Evolutionary conservation across 768 basidiomycete genomes (phyloP), one percentile per base, ranked within the genome.

Genomic region (Pleurotus tuber-regium): DNA sequence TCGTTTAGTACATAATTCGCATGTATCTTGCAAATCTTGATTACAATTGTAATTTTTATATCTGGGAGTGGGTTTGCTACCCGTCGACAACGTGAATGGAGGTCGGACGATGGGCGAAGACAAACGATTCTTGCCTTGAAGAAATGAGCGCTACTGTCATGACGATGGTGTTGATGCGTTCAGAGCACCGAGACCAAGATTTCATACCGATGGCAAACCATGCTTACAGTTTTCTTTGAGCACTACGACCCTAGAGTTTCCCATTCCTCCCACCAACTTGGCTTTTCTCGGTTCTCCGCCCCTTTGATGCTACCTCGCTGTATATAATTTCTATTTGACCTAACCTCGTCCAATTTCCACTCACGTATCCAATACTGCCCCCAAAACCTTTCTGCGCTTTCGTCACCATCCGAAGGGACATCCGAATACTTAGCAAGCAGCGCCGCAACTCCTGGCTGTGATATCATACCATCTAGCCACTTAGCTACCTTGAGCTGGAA

Each of bases 281-380:
- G 55, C 33, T 56, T 56, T 26, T 48, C 28, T n/a, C 46, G 46
- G 3, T 61, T 52, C 16, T 50, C 63, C 33, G 47, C 53, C 25
- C 19, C 52, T 39, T 19, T 57, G 11, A 9, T 59, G 18, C 23
- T 49, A n/a, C 69, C 65, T 43, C 72, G 57, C 0, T 61, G 52
- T 51, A 80, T 60, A 67, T 74, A 82, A 11, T 55, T 58, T 19
- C 63, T 58, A 42, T 74, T 63, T 12, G 61, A 49, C 0, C 53
- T 49, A 43, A 64, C 55, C 50, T 79, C 78, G 26, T 73, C 68
- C 10, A 10, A 24, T 10, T 68, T 71, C 63, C 65, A 72, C 47
- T 73, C 71, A 8, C 76, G 70, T 16, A 78, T 67, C 43, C 76
- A 65, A 14, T 18, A 21, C 29, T 48, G 46, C 5, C 23, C 31